Conservation (phyloP, 805 yeast species). For the Dipodascus albidus region DNA sequence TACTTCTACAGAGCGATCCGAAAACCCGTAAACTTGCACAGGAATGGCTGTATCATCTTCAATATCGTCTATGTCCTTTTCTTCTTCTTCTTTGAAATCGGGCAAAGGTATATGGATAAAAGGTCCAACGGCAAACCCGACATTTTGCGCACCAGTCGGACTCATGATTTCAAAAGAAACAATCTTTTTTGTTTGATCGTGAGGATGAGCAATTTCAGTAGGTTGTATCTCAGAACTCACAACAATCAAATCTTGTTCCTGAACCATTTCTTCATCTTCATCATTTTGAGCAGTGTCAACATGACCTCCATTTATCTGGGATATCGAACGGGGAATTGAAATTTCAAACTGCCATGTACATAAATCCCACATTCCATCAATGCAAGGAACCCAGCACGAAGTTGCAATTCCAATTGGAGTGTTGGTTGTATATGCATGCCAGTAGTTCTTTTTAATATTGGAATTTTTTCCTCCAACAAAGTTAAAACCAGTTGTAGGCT, state of each 20-base stretch:
- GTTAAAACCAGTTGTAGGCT: conserved; percentile 62
- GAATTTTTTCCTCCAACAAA: conserved; percentile 56
- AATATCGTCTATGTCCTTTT: conserved; percentile 29
- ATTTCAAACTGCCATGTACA: conserved; percentile 88
- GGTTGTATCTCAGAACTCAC: conserved; percentile 37
- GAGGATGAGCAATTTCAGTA: conserved; percentile 60
- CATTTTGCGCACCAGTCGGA: conserved; percentile 87
- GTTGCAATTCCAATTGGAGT: conserved; percentile 70
- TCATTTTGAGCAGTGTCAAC: conserved; percentile 2
- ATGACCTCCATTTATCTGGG: conserved; percentile 39
- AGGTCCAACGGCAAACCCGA: conserved; percentile 92
- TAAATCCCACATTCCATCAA: conserved; percentile 78
- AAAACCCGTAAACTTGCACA: conserved; percentile 50
- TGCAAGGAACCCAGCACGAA: conserved; percentile 96
- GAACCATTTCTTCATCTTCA: conserved; percentile 29
- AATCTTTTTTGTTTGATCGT: conserved; percentile 62
- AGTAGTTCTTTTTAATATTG: conserved; percentile 31
- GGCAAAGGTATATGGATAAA: conserved; percentile 54
- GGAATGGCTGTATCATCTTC: conserved; percentile 31
- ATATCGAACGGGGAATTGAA: conserved; percentile 70
- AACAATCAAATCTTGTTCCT: conserved; percentile 27
- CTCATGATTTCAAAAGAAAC: conserved; percentile 63
- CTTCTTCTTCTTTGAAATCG: conserved; percentile 27
- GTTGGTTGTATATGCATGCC: conserved; percentile 85
- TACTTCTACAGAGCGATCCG: conserved; percentile 45